These are phyloP conservation scores for Talaromyces nanjingensis DNA, from an alignment of 495 filamentous ascomycete genomes.

Conservation along the genomic window DNA sequence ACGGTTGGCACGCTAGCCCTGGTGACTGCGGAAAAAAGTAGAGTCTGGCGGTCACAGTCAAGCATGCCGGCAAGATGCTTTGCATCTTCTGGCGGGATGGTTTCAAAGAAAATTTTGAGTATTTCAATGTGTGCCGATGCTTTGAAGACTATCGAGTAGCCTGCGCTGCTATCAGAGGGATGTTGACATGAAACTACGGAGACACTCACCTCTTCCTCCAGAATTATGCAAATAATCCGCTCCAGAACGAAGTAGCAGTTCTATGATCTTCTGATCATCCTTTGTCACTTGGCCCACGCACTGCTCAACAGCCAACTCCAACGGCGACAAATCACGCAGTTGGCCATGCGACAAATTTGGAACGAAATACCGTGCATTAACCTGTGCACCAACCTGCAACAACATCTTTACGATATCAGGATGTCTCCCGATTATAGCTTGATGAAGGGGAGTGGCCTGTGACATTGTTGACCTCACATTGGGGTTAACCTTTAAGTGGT, in stretches of 20 bases:
- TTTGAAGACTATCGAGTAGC: background rate
- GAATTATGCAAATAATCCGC: background rate
- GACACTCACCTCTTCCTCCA: background rate
- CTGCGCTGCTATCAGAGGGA: background rate
- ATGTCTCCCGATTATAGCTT: background rate
- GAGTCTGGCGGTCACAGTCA: background rate
- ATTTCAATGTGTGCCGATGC: background rate
- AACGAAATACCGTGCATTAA: background rate
- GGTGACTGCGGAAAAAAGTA: background rate
- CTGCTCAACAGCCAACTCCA: background rate
- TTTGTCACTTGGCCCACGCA: background rate
- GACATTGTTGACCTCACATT: background rate
- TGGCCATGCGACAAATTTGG: background rate
- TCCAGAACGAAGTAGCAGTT: background rate
- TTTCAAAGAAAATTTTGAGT: background rate
- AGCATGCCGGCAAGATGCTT: background rate
- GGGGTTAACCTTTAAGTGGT: background rate
- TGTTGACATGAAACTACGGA: background rate
- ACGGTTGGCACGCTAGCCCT: background rate
- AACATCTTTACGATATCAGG: background rate
- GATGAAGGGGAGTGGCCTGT: background rate
- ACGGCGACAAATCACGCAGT: background rate
- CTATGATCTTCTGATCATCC: background rate
- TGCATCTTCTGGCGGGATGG: background rate
- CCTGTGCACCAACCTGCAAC: slow-evolving; percentile 1